These are phyloP conservation scores for Russula compacta DNA, from an alignment of 768 basidiomycete species.

Conservation along the genomic window DNA sequence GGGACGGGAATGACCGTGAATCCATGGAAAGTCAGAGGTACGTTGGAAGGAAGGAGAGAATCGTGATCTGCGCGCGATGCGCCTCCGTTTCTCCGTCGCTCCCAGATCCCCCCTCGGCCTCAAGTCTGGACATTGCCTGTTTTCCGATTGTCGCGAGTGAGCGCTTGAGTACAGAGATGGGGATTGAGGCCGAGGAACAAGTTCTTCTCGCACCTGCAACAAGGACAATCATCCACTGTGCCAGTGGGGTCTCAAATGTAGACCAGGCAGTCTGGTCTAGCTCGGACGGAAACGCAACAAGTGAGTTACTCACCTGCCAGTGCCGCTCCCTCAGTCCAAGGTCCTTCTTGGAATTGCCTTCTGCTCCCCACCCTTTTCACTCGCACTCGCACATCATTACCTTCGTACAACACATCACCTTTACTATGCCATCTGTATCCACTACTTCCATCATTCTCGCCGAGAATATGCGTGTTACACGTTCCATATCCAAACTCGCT, in stretches of 20 bases:
- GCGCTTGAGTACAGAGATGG: background rate
- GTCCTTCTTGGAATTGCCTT: background rate
- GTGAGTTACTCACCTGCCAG: background rate
- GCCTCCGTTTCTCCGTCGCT: too few species aligned
- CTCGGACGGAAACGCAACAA: too few species aligned
- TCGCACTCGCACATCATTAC: background rate
- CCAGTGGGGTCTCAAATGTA: too few species aligned
- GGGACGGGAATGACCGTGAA: too few species aligned
- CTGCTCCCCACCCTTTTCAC: background rate
- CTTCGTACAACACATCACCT: too few species aligned
- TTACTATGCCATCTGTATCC: conserved; percentile 2
- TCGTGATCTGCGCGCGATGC: too few species aligned
- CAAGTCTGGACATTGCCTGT: conserved; percentile 29
- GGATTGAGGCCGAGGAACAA: background rate
- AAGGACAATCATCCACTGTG: background rate
- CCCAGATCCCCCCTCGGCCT: too few species aligned
- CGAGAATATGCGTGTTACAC: conserved; percentile 14
- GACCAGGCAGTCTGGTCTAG: too few species aligned
- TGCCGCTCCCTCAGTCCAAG: background rate
- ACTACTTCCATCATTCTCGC: conserved; percentile 7
- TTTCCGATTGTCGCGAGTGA: background rate
- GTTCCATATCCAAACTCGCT: conserved; percentile 1
- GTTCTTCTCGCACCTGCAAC: background rate
- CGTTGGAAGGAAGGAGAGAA: too few species aligned
- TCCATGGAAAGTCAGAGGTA: too few species aligned